Percentiles rank a stretch among this genome's conserved stretches.
These are phyloP conservation scores for Dendrobium nobile DNA, from an alignment of 106 monocot genomes.

Conservation along the genomic window DNA sequence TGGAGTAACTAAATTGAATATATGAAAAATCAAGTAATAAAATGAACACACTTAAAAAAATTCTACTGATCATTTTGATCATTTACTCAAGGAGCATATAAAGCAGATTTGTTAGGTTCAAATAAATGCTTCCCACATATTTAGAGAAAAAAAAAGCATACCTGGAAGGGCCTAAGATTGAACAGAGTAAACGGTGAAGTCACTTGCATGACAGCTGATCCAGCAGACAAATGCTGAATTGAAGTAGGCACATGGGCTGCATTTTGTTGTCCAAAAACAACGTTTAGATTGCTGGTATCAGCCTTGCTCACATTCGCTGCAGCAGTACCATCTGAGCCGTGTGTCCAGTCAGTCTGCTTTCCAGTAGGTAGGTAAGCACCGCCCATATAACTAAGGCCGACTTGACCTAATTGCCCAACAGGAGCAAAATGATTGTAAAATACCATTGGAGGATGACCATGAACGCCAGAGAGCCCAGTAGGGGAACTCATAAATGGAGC, in stretches of 20 bases:
- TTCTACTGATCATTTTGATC: no score
- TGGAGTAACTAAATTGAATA: no score
- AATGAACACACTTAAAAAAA: no score
- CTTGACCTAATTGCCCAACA: constrained; percentile 72
- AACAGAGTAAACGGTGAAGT: constrained; percentile 72
- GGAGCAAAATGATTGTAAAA: constrained; percentile 96
- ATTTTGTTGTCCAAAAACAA: constrained; percentile 33
- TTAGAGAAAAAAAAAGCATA: constrained; percentile 11
- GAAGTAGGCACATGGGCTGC: constrained; percentile 32
- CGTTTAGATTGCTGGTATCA: constrained; percentile 33
- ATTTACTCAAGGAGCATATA: neutral
- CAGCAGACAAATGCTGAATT: constrained; percentile 58
- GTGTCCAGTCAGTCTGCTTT: constrained; percentile 88
- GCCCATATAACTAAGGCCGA: constrained; percentile 83
- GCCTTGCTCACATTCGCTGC: constrained; percentile 32
- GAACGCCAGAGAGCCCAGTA: constrained; percentile 73
- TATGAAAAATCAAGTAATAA: no score
- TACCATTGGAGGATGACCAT: constrained; percentile 87
- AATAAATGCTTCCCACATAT: neutral
- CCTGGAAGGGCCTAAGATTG: constrained; percentile 86
- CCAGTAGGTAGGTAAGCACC: constrained; percentile 73
- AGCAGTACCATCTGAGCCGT: constrained; percentile 31
- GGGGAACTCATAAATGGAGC: constrained; percentile 80
- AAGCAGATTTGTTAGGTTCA: neutral
- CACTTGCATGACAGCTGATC: constrained; percentile 70